A percentile compares a stretch with the other conserved stretches of the same genome.
Conservation (phyloP, 257 asterid species). For the Solanum chilense region DNA sequence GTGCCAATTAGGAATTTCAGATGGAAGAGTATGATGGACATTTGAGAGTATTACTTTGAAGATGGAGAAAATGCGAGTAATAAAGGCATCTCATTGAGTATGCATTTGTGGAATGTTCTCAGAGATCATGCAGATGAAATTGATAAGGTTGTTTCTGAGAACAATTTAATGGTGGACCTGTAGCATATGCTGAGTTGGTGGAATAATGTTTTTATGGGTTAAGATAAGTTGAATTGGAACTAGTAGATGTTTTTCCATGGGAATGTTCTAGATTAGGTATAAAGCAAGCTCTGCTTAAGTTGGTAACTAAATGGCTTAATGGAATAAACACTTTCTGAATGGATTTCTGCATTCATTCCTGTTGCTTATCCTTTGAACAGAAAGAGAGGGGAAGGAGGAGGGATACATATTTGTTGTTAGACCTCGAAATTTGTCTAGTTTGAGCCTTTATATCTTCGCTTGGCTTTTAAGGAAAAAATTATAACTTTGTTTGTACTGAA, state of each 20-base stretch:
- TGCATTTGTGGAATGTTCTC: slow-evolving; percentile 79
- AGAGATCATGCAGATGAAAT: slow-evolving; percentile 62
- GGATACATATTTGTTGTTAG: not conserved
- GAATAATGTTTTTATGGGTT: not conserved
- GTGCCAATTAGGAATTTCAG: slow-evolving; percentile 85
- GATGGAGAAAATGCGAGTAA: slow-evolving; percentile 79
- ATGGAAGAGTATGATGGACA: slow-evolving; percentile 46
- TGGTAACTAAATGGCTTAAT: not conserved
- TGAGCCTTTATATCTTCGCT: not conserved
- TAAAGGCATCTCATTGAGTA: slow-evolving; percentile 61
- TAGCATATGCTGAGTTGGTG: not conserved
- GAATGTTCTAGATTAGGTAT: not conserved
- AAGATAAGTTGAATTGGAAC: not conserved
- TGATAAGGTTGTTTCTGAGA: slow-evolving; percentile 41
- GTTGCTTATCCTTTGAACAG: not conserved
- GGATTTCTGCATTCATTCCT: not conserved
- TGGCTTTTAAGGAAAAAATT: not conserved
- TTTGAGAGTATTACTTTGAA: slow-evolving; percentile 62
- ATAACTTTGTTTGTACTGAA: not conserved
- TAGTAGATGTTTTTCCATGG: not conserved
- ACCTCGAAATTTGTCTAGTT: not conserved
- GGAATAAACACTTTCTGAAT: not conserved
- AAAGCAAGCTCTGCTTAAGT: not conserved
- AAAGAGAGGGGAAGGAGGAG: not conserved
- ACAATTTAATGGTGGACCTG: slow-evolving; percentile 3